Evolutionary conservation across 2,329 filamentous ascomycete species (phyloP), one percentile per base, ranked within the genome.

Genomic region (Thelonectria olida): DNA sequence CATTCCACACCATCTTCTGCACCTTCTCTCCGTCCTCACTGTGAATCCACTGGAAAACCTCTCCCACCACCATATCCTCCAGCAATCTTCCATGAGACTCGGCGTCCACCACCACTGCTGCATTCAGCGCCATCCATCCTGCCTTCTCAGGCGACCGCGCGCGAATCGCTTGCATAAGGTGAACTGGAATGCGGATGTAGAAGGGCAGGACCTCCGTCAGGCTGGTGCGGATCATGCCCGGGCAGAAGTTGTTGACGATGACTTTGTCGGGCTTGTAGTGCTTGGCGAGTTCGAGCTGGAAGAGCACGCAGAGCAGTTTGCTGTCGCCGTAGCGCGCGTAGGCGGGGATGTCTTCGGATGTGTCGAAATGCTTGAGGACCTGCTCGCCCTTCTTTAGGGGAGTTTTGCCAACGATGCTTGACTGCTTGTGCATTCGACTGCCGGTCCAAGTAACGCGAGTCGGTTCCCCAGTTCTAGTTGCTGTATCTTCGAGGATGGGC

Each of bases 361-460:
- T 36, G 36, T 66, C 63, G 8, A 65, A 27, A 13, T 62, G 58
- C 19, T 50, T 25, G 4, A 64, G 20, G 3, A 64, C 12, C 2
- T 17, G 44, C 5, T 54, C 54, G 5, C 49, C 48, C 7, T 27
- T 19, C 19, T 52, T 49, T 0, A 64, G 50, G 3, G 56, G 48
- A 0, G 23, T 42, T n/a, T 55, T 63, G 5, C 23, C 39, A 0
- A 54, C 45, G 1, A 67, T 27, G 1, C 59, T 61, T 8, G 63
- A 59, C 7, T 31, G 12, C 13, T 20, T 53, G 38, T 69, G 54
- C 31, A 56, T 42, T 1, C 68, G 57, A 7, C 70, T 72, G 4
- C 66, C 65, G 0, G 65, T 68, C 57, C 62, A 68, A 1, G 66
- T 66, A 1, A 72, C 47, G 0, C 67, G 62, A 1, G 63, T 59